Percentiles rank a stretch among this genome's conserved stretches.
Evolutionary conservation across 805 yeast species (phyloP).

Genomic region (Pichia thaimueangensis): DNA sequence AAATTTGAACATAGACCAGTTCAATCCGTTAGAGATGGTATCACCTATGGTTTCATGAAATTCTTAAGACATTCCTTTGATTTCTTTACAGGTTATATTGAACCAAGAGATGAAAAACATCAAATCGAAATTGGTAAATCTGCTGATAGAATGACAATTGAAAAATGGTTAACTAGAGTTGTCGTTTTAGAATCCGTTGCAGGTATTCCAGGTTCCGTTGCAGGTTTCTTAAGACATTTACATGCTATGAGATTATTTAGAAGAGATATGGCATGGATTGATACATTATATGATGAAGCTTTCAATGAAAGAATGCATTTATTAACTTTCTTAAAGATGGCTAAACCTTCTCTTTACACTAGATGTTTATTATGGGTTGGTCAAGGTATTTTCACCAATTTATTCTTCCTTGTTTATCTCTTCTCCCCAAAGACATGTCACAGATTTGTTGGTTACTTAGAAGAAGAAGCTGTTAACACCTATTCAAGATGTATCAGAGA

Average conservation of each 20-base stretch:
- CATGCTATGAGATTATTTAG: slow-evolving; percentile 54
- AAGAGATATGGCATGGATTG: slow-evolving; percentile 71
- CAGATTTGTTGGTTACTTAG: slow-evolving; percentile 70
- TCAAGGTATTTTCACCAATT: slow-evolving; percentile 65
- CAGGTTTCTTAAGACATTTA: slow-evolving; percentile 64
- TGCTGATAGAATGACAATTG: slow-evolving; percentile 49
- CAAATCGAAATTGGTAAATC: slow-evolving; percentile 20
- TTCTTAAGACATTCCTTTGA: slow-evolving; percentile 50
- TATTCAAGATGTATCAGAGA: slow-evolving; percentile 57
- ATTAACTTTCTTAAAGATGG: slow-evolving; percentile 58
- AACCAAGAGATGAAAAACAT: slow-evolving; percentile 38
- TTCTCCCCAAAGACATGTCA: slow-evolving; percentile 60
- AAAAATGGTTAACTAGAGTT: slow-evolving; percentile 56
- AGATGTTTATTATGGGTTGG: slow-evolving; percentile 49
- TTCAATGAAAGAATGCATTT: slow-evolving; percentile 76
- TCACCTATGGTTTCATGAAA: slow-evolving; percentile 44
- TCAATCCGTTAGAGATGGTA: slow-evolving; percentile 38
- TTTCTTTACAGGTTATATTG: slow-evolving; percentile 56
- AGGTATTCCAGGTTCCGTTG: slow-evolving; percentile 78
- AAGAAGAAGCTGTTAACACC: slow-evolving; percentile 70
- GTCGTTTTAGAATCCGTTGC: slow-evolving; percentile 68
- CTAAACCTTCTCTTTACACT: slow-evolving; percentile 56
- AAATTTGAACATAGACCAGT: slow-evolving; percentile 49
- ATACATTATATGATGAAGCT: slow-evolving; percentile 67
- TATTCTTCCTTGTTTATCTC: slow-evolving; percentile 55